phyloP scores from a whole-genome alignment of 805 yeast genomes.

The Saccharomycopsis fodiens region DNA sequence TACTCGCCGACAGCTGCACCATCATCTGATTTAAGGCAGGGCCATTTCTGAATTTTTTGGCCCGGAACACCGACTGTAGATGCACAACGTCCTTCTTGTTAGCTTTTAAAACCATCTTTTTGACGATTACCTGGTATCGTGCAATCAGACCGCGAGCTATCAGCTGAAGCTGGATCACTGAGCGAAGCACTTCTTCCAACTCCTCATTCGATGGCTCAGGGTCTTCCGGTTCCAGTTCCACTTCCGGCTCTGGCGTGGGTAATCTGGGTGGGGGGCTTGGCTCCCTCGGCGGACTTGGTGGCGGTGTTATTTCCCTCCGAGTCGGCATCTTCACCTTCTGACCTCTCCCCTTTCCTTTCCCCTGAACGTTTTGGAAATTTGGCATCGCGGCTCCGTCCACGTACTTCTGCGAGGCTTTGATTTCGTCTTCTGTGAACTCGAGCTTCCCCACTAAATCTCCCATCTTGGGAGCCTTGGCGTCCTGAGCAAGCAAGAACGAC shows the following conservation, averaged over 20 bases:
- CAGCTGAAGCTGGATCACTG: slow-evolving; percentile 54
- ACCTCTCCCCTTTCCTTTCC: background rate
- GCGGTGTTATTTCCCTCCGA: background rate
- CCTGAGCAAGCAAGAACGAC: slow-evolving; percentile 59
- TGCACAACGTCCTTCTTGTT: slow-evolving; percentile 42
- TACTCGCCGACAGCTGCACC: slow-evolving; percentile 4
- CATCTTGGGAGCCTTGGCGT: slow-evolving; percentile 53
- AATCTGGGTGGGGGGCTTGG: background rate
- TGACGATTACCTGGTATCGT: slow-evolving; percentile 58
- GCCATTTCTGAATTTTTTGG: slow-evolving; percentile 20
- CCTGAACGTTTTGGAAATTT: slow-evolving; percentile 53
- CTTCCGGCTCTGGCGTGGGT: slow-evolving; percentile 3
- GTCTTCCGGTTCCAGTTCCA: slow-evolving; percentile 8
- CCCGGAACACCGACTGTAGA: slow-evolving; percentile 37
- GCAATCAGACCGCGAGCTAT: slow-evolving; percentile 60
- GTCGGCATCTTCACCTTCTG: background rate
- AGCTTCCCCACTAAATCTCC: slow-evolving; percentile 54
- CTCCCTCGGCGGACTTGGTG: background rate
- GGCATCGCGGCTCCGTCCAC: slow-evolving; percentile 69
- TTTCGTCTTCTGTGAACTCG: slow-evolving; percentile 60
- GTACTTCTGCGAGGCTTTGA: slow-evolving; percentile 53
- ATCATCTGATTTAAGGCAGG: slow-evolving; percentile 5
- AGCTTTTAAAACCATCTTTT: slow-evolving; percentile 51
- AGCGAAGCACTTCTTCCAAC: slow-evolving; percentile 26
- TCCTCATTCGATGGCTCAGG: slow-evolving; percentile 20